A percentile compares a stretch with the other conserved stretches of the same genome.
Evolutionary conservation across 2,329 filamentous ascomycete species (phyloP).

Genomic region (Cercospora brassicicola): DNA sequence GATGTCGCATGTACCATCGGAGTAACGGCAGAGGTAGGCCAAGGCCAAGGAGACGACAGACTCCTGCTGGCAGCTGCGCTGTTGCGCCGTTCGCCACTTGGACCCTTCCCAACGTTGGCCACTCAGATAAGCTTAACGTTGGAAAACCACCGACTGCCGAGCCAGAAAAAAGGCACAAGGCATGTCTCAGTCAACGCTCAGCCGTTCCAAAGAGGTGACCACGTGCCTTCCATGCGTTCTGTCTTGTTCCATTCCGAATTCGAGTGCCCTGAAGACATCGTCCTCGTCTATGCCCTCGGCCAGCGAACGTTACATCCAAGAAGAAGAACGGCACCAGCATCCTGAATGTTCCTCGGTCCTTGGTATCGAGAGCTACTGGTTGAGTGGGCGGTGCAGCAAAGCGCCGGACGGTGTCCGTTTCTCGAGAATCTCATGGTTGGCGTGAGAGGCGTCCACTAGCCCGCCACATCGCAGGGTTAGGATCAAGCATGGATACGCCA

Average conservation of each 20-base stretch:
- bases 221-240: neutral
- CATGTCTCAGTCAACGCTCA: constrained; percentile 1
- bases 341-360: constrained; percentile 8
- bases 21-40: neutral
- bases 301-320: neutral
- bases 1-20: neutral
- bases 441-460: constrained; percentile 7
- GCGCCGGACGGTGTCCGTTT: neutral
- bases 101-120: neutral
- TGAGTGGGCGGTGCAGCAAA: neutral
- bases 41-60: neutral
- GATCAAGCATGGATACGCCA: constrained; percentile 3
- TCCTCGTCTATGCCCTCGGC: neutral
- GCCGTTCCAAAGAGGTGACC: neutral
- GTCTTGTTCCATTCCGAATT: neutral
- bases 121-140: constrained; percentile 1
- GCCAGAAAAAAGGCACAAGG: neutral
- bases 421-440: neutral
- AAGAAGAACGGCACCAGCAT: neutral
- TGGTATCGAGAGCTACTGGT: neutral
- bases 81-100: neutral
- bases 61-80: neutral
- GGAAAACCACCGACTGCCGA: constrained; percentile 3
- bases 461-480: neutral
- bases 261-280: neutral